Conservation (phyloP, 768 basidiomycete species). For the Naganishia vishniacii region DNA sequence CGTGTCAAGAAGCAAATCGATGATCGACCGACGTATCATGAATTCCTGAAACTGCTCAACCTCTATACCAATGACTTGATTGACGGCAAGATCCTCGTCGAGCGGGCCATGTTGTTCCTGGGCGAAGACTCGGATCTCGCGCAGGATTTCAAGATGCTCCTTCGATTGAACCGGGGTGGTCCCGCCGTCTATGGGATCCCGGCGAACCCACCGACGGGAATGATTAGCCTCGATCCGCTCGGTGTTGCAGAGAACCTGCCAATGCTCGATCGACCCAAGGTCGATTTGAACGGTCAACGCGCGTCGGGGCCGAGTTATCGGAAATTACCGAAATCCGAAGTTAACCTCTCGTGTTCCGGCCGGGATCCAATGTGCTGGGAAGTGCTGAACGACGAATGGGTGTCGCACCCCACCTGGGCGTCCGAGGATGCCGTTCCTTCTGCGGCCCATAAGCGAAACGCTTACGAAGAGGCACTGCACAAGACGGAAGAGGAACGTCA, state of each 20-base stretch:
- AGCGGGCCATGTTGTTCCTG: conserved; percentile 73
- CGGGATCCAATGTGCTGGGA: conserved; percentile 91
- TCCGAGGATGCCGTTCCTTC: conserved; percentile 92
- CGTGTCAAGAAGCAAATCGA: conserved; percentile 60
- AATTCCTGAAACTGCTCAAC: conserved; percentile 87
- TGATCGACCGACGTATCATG: conserved; percentile 56
- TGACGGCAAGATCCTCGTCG: conserved; percentile 72
- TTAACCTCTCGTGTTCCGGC: conserved; percentile 81
- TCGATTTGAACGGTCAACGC: conserved; percentile 49
- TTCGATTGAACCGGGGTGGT: conserved; percentile 65
- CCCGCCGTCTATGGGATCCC: conserved; percentile 39
- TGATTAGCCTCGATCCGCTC: conserved; percentile 41
- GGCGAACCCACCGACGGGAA: conserved; percentile 26
- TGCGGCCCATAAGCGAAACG: conserved; percentile 85
- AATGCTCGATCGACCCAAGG: conserved; percentile 69
- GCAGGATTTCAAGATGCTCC: conserved; percentile 74
- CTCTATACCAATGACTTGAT: conserved; percentile 89
- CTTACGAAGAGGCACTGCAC: conserved; percentile 90
- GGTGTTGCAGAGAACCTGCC: conserved; percentile 72
- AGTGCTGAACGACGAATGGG: conserved; percentile 95
- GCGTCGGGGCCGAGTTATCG: conserved; percentile 88
- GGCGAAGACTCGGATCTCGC: conserved; percentile 72
- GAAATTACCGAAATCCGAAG: conserved; percentile 77
- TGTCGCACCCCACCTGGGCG: conserved; percentile 96
- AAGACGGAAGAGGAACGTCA: conserved; percentile 97